Percentiles rank a stretch among this genome's conserved stretches.
Conservation (phyloP, 345 rosid species). For the Dipteronia sinensis region DNA sequence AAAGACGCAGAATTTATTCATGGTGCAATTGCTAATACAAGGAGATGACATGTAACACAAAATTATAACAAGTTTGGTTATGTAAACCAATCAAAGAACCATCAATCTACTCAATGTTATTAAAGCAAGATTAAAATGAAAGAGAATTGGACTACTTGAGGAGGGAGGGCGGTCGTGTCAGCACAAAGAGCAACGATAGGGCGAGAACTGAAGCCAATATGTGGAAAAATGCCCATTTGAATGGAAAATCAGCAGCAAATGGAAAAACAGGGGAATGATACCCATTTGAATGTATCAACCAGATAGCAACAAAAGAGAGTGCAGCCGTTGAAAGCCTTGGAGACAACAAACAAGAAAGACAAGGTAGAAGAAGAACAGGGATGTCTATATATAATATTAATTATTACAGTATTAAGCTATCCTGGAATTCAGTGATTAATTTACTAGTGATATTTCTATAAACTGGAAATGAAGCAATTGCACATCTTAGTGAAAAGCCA, state of each 20-base stretch:
- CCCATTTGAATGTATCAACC: conserved; percentile 2
- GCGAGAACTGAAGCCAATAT: no score
- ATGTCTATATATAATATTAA: no score
- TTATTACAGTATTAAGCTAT: no score
- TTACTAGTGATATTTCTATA: no score
- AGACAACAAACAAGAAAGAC: no score
- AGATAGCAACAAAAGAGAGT: background rate
- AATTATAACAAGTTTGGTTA: background rate
- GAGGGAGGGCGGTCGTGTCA: no score
- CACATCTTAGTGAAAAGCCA: no score
- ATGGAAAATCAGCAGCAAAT: conserved; percentile 4
- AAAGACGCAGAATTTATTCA: background rate
- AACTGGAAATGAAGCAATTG: no score
- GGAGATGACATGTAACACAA: background rate
- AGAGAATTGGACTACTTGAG: conserved; percentile 38
- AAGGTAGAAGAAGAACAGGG: no score
- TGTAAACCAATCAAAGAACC: background rate
- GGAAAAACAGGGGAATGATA: background rate
- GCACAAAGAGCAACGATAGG: no score
- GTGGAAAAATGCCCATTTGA: conserved; percentile 61
- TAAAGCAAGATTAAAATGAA: background rate
- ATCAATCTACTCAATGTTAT: background rate
- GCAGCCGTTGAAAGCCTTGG: no score
- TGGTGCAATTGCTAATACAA: background rate
- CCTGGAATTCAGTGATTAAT: no score